Evolutionary conservation across 179 eudicot species (phyloP).

Genomic region (Drosera spatulata): DNA sequence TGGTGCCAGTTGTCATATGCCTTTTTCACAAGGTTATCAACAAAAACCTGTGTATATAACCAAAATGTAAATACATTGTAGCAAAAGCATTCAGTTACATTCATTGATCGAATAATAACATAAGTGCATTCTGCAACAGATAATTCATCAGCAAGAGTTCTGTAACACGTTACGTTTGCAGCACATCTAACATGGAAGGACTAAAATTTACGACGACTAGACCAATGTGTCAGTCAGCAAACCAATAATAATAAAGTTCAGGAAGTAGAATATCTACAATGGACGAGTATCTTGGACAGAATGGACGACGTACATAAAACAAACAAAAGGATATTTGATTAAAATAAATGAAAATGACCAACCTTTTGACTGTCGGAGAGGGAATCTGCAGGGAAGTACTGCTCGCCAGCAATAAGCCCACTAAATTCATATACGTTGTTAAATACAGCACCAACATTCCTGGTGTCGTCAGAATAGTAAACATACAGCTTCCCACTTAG

Average conservation of each 20-base stretch:
- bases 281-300: no score
- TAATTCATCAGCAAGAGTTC: no score
- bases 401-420: slow-evolving; percentile 55
- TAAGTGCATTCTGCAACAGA: no score
- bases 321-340: neutral
- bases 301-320: no score
- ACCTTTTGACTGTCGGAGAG: slow-evolving; percentile 65
- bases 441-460: slow-evolving; percentile 47
- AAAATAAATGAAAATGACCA: slow-evolving; percentile 4
- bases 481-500: slow-evolving; percentile 55
- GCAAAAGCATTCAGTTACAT: no score
- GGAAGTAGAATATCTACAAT: no score
- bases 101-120: neutral
- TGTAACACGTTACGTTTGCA: no score
- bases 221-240: no score
- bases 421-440: slow-evolving; percentile 61
- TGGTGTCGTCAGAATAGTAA: slow-evolving; percentile 50
- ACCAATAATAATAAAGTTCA: no score
- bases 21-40: slow-evolving; percentile 51
- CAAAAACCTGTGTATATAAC: slow-evolving; percentile 34
- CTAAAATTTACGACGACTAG: no score
- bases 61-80: no score
- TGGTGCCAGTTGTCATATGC: slow-evolving; percentile 72
- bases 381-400: slow-evolving; percentile 51
- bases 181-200: no score